phyloP scores from a whole-genome alignment of 257 asterid species.

The Ophiorrhiza pumila region DNA sequence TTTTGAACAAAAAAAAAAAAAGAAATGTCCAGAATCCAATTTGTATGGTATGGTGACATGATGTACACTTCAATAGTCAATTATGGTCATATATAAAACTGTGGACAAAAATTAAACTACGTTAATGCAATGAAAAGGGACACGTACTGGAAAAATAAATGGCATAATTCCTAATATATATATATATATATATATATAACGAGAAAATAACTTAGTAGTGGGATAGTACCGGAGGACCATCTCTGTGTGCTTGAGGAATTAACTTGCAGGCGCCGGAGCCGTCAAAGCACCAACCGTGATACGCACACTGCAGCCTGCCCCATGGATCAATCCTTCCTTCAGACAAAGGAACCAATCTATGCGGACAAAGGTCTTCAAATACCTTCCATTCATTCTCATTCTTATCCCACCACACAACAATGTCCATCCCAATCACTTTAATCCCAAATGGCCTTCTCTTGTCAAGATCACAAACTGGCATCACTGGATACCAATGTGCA shows the following conservation, averaged over 20 bases:
- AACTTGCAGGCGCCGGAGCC: conserved; percentile 81
- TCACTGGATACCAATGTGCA: conserved; percentile 83
- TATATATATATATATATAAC: too few species aligned
- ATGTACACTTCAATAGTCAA: too few species aligned
- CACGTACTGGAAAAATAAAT: too few species aligned
- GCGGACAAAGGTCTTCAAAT: conserved; percentile 83
- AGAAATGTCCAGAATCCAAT: too few species aligned
- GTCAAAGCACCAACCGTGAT: conserved; percentile 89
- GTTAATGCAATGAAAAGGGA: too few species aligned
- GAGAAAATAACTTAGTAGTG: too few species aligned
- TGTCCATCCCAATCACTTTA: conserved; percentile 67
- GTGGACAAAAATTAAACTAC: too few species aligned
- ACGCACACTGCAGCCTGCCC: conserved; percentile 92
- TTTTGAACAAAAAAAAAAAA: too few species aligned
- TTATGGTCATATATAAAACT: too few species aligned
- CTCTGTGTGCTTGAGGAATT: conserved; percentile 84
- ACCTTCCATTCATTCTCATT: conserved; percentile 78
- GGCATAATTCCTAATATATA: too few species aligned
- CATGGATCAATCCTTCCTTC: conserved; percentile 91
- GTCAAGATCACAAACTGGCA: conserved; percentile 77
- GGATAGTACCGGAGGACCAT: conserved; percentile 75
- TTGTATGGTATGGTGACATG: too few species aligned
- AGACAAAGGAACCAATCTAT: conserved; percentile 76
- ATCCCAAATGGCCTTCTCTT: conserved; percentile 79
- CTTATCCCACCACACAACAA: conserved; percentile 83